Evolutionary conservation across 805 yeast species (phyloP), one percentile per base, ranked within the genome.

Genomic region (Kodamaea sagamina): DNA sequence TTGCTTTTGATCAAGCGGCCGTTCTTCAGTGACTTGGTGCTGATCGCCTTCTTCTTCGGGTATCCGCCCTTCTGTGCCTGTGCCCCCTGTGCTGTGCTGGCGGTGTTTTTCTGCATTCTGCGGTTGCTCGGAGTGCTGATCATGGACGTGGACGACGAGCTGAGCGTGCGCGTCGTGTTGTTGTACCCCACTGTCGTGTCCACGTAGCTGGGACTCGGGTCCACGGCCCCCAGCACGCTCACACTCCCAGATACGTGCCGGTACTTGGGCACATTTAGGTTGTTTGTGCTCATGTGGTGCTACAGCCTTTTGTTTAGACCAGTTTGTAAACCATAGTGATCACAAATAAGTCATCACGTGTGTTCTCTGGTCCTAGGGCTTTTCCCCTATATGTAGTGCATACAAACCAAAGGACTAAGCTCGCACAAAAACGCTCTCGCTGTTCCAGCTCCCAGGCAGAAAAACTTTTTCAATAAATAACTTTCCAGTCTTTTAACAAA

Each of bases 71-170:
- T 25, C n/a, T 28, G 16, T 25, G 36, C 28, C 29, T 26, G 29
- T 38, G 31, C 31, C 18, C 15, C 13, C 36, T n/a, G 18, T 16
- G 21, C 45, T 6, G 35, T 17, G 11, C n/a, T 29, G 27, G 29
- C 26, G 19, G 22, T 28, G 28, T 24, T 11, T 41, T 53, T 52
- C 43, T 64, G 68, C 31, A 63, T 55, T 36, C 69, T 53, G 47
- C 65, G 59, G 52, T 68, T 68, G 50, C 74, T 68, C 19, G 74
- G 75, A 0, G 74, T 67, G 47, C 72, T 29, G n/a, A 29, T 63
- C 32, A 70, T 55, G 48, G 40, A 27, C 4, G 34, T 29, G 18
- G 73, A 67, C 3, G 71, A 59, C 10, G 71, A 64, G 36, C 66
- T 59, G 10, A 67, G 58, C 1, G 71, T 65, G 17, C 74, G 52